Percentiles rank a stretch among this genome's conserved stretches.
These are phyloP conservation scores for Populus ilicifolia DNA, from an alignment of 345 rosid genomes.

Conservation along the genomic window DNA sequence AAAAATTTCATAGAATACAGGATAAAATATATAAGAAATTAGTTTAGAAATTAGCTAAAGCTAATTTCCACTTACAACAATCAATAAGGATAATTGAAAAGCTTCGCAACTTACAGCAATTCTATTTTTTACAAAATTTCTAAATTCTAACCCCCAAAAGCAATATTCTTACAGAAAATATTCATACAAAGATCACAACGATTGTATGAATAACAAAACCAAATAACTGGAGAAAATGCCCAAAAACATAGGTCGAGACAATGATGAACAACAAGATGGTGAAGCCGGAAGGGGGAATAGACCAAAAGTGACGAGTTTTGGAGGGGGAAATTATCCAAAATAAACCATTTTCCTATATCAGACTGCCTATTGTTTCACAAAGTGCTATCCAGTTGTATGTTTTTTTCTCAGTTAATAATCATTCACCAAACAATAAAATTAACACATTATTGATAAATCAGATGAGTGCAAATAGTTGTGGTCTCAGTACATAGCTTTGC, in stretches of 20 bases:
- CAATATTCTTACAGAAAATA: not conserved
- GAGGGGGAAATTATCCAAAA: not conserved
- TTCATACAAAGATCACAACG: not conserved
- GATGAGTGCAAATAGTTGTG: not conserved
- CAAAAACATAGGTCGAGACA: too few relatives aligned
- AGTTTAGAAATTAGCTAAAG: too few relatives aligned
- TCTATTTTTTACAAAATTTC: not conserved
- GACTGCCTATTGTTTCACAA: not conserved
- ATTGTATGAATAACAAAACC: not conserved
- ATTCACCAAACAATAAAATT: not conserved
- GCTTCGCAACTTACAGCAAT: not conserved
- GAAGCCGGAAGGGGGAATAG: too few relatives aligned
- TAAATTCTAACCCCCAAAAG: not conserved
- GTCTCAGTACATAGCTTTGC: not conserved
- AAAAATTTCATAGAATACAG: too few relatives aligned
- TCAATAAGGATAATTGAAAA: not conserved
- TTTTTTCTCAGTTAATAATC: not conserved
- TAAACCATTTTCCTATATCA: not conserved
- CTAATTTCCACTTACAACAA: too few relatives aligned
- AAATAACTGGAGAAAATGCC: not conserved
- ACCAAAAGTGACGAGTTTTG: not conserved
- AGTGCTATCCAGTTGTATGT: not conserved
- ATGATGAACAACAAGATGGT: too few relatives aligned
- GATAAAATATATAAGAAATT: too few relatives aligned
- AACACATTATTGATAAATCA: not conserved